These are phyloP conservation scores for Trichophyton mentagrophytes DNA, from an alignment of 2,329 filamentous ascomycete species.

Conservation along the genomic window DNA sequence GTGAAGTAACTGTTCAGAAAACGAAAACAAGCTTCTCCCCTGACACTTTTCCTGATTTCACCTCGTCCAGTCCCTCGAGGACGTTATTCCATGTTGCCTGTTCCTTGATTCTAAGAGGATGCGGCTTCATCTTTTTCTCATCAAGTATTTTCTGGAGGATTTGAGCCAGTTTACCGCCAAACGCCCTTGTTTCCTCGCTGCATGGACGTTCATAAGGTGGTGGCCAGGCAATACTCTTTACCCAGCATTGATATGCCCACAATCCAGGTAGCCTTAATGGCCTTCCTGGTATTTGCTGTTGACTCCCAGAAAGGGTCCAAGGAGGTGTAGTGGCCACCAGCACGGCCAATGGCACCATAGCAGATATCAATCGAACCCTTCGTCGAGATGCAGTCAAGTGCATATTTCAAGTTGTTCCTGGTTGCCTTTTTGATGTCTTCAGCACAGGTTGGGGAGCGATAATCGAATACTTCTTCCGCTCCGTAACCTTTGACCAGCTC, in stretches of 20 bases:
- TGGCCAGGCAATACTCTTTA: slow-evolving; percentile 8
- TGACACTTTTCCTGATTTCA: background rate
- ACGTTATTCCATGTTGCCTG: background rate
- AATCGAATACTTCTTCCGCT: slow-evolving; percentile 24
- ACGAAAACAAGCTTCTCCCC: slow-evolving; percentile 2
- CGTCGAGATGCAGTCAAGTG: slow-evolving; percentile 11
- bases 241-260: slow-evolving; percentile 14
- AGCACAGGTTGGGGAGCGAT: slow-evolving; percentile 12
- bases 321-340: slow-evolving; percentile 16
- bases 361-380: slow-evolving; percentile 13
- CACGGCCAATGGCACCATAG: slow-evolving; percentile 15
- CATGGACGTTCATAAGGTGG: slow-evolving; percentile 5
- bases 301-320: slow-evolving; percentile 12
- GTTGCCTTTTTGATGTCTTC: slow-evolving; percentile 14
- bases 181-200: slow-evolving; percentile 6
- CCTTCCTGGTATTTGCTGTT: background rate
- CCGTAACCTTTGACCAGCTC: slow-evolving; percentile 25
- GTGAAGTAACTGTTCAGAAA: background rate
- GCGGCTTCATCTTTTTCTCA: slow-evolving; percentile 4
- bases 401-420: slow-evolving; percentile 11
- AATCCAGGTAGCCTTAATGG: slow-evolving; percentile 13
- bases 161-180: background rate
- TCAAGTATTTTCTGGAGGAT: slow-evolving; percentile 4
- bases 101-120: slow-evolving; percentile 3
- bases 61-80: background rate